Base-by-base conservation (phyloP, 2,329 filamentous ascomycete genomes). In the Aspergillus sp. region DNA sequence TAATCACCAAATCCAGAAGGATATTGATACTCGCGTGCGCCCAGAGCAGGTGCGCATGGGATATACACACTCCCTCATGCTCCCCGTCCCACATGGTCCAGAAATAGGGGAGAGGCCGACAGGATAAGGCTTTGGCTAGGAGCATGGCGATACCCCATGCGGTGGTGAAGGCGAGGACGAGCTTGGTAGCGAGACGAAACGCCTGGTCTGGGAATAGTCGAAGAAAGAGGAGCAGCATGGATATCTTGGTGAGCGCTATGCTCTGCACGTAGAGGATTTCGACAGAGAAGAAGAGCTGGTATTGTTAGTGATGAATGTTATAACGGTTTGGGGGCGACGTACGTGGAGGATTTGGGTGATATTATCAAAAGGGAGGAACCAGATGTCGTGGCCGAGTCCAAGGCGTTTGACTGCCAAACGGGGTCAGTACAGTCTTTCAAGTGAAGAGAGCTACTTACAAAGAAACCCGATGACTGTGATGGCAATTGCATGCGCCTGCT, bases 51-150 rank as follows among this genome's bases (percentile, higher is more conserved):
- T 9, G 1, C 11, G 2, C 17, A n/a, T 51, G 30, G 20, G 32
- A 12, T 6, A 51, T 22, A n/a, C 54, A 56, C 12, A 11, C 32
- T 2, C 54, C 48, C 5, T 39, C 15, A 7, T 56, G 48, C n/a
- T 56, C 54, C 7, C 54, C 48, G 9, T 56, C 54, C 54, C 54
- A 56, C 22, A 18, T 51, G 7, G 39, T 15, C 54, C 54, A 56
- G 26, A 38, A 45, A n/a, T 47, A 47, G n/a, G 18, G 41, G 3
- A 49, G 5, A 5, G 48, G 54, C 8, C 20, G 26, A n/a, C 53
- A 55, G 1, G 36, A 34, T 7, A 55, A 49, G 5, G 18, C 20
- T 1, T 34, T 13, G 1, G 38, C 18, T 3, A 55, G 26, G 4
- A 55, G 4, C 0, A 32, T 17, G 3, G 12, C 53, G 11, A 45